These are phyloP conservation scores for Sechiopsis laciniata DNA, from an alignment of 306 rosid genomes.

Conservation along the genomic window DNA sequence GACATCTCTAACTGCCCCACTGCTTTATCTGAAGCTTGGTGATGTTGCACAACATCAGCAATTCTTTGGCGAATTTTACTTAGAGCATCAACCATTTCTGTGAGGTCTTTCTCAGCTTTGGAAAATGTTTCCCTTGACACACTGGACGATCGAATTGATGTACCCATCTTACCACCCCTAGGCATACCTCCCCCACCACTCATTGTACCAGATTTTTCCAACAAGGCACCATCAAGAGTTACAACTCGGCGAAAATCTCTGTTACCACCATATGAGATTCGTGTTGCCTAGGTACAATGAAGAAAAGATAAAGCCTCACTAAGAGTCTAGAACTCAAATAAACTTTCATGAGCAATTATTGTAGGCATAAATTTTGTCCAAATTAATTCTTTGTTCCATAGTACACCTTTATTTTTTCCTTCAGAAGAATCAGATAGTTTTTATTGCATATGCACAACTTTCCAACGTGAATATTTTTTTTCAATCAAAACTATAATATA, in stretches of 20 bases:
- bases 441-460: not conserved
- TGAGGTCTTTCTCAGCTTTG: constrained; percentile 66
- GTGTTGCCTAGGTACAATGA: constrained; percentile 56
- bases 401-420: not conserved
- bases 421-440: not conserved
- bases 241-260: constrained; percentile 75
- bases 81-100: constrained; percentile 41
- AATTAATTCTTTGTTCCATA: not conserved
- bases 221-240: constrained; percentile 86
- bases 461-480: not conserved
- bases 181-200: constrained; percentile 93
- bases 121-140: constrained; percentile 74
- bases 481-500: not conserved
- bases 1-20: constrained; percentile 69
- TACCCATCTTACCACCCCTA: constrained; percentile 93
- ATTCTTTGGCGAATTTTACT: constrained; percentile 54
- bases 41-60: constrained; percentile 43
- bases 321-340: constrained; percentile 5
- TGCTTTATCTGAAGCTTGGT: constrained; percentile 66
- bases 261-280: constrained; percentile 65
- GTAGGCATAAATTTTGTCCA: not conserved
- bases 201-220: constrained; percentile 90
- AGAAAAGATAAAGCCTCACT: constrained; percentile 15
- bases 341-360: constrained; percentile 13
- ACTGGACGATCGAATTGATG: constrained; percentile 69